Evolutionary conservation across 2,329 filamentous ascomycete genomes (phyloP), one percentile per base, ranked within the genome.

Genomic region (Trichoderma polysporum): DNA sequence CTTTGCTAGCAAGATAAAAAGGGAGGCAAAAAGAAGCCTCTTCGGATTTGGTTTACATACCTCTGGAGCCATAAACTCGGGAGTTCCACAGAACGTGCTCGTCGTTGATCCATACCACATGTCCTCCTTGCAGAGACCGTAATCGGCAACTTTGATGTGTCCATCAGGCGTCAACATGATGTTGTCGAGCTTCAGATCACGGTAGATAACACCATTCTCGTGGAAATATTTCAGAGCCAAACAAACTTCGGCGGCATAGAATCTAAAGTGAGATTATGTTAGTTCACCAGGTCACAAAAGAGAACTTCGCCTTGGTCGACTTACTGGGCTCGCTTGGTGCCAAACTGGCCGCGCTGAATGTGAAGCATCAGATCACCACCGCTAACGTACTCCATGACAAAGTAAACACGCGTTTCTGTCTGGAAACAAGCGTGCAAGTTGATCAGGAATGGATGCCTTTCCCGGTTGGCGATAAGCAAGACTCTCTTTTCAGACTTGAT

Each of bases 91-190:
- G 83, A 99, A 99, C 8, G 95, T 99, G 81, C 94, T 94, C 0
- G 95, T 99, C 2, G 92, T 97, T 66, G 92, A 94, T 50, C 93
- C 93, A 76, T 96, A 99, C 94, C 94, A 99, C 95, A 99, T 99
- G 74, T 99, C 94, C 77, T 99, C 95, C 81, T 99, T 99, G 83
- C 96, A 99, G 57, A 99, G 87, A 87, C 95, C 95, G 78, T 97
- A 99, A 85, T 99, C 95, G 62, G 88, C 95, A 84, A 99, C 93
- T 85, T 98, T 98, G 84, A 99, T 97, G 78, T 99, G 95, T 29
- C 95, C 95, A 76, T 99, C 95, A 53, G 97, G 85, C 1, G 93
- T 96, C 74, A 99, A 84, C 54, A 99, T 86, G 76, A 99, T 99
- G 78, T 99, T 90, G 79, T 90, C 88, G 8, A 93, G 91, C 83